Conservation (phyloP, 208 protist genomes). For the Trichomonas vaginalis region DNA sequence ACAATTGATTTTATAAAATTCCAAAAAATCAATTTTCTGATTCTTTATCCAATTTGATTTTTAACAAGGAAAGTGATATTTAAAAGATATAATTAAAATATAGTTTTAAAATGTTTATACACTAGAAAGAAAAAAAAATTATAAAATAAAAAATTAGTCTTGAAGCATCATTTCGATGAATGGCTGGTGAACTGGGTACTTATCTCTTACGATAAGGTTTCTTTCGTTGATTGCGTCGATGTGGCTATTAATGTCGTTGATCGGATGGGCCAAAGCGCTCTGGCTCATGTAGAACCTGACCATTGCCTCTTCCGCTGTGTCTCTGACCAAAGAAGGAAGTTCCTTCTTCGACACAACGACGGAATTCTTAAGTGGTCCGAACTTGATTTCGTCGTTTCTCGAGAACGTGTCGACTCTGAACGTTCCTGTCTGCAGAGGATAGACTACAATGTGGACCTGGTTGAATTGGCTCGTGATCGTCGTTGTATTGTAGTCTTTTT, state of each 20-base stretch:
- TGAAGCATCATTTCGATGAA: no score
- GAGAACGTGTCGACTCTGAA: conserved; percentile 43
- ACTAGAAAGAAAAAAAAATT: no score
- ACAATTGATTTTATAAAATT: no score
- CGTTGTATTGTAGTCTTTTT: conserved; percentile 43
- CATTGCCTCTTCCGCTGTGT: conserved; percentile 42
- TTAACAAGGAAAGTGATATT: no score
- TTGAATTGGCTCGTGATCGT: conserved; percentile 59
- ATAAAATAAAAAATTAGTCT: no score
- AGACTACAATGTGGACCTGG: conserved; percentile 57
- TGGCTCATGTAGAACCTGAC: background rate
- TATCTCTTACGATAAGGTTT: no score
- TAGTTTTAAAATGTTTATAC: no score
- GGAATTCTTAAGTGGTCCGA: conserved; percentile 49
- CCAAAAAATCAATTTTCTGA: no score
- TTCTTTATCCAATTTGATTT: no score
- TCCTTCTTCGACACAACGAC: conserved; percentile 45
- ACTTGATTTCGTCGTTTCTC: conserved; percentile 32
- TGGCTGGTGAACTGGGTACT: no score
- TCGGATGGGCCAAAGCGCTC: background rate
- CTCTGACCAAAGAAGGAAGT: conserved; percentile 43
- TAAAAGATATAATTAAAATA: no score
- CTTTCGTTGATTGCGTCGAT: background rate
- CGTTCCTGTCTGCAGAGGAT: conserved; percentile 49
- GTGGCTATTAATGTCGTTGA: background rate